Conservation (phyloP, 2,329 filamentous ascomycete genomes). For the Colletotrichum limetticola region DNA sequence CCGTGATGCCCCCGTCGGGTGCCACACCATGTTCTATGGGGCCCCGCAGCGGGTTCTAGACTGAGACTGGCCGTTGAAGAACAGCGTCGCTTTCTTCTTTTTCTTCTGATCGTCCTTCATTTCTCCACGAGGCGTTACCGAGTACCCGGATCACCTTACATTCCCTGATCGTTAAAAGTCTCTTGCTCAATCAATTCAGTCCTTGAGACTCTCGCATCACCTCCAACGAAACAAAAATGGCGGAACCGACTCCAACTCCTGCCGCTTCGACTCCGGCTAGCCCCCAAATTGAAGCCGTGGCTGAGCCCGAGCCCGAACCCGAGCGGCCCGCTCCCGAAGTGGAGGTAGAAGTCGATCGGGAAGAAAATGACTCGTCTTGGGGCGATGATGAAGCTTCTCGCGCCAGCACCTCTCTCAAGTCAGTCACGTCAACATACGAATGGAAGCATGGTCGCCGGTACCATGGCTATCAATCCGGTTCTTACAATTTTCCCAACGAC, state of each 20-base stretch:
- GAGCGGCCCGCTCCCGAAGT: slow-evolving; percentile 11
- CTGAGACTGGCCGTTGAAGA: neutral
- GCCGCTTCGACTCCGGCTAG: slow-evolving; percentile 1
- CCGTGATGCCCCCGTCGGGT: neutral
- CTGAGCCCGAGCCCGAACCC: neutral
- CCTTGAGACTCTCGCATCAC: neutral
- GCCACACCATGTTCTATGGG: neutral
- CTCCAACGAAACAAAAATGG: neutral
- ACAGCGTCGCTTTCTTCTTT: neutral
- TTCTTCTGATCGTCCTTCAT: neutral
- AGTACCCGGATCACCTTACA: slow-evolving; percentile 8
- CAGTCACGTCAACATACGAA: slow-evolving; percentile 16
- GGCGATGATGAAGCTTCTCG: slow-evolving; percentile 4
- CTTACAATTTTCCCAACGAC: slow-evolving; percentile 41
- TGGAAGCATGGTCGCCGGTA: slow-evolving; percentile 28
- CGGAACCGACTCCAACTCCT: slow-evolving; percentile 13
- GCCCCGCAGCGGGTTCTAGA: slow-evolving; percentile 2
- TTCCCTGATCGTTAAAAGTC: neutral
- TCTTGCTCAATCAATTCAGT: neutral
- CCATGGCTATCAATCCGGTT: slow-evolving; percentile 28
- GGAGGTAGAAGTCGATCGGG: slow-evolving; percentile 21
- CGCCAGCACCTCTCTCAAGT: slow-evolving; percentile 19
- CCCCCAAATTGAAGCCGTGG: neutral
- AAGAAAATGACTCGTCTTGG: slow-evolving; percentile 9
- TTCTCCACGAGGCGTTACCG: slow-evolving; percentile 13